phyloP scores from a whole-genome alignment of 768 basidiomycete species.

The Scleroderma bovista region DNA sequence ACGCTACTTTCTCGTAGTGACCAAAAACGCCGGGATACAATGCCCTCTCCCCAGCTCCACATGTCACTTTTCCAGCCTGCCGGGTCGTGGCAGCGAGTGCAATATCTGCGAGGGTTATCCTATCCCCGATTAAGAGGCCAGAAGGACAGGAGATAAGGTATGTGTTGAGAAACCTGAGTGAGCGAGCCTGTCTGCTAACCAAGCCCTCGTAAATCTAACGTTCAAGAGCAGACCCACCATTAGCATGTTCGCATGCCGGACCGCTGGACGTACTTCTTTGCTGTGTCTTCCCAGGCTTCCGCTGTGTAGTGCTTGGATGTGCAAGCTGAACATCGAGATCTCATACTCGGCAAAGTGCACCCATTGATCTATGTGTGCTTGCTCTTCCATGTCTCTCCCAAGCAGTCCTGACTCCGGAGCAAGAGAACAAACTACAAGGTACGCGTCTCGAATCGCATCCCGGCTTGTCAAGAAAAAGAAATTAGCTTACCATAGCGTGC shows the following conservation, averaged over 20 bases:
- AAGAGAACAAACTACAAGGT: slow-evolving; percentile 17
- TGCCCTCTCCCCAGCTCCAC: slow-evolving; percentile 22
- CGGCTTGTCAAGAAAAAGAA: neutral
- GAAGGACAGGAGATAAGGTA: slow-evolving; percentile 13
- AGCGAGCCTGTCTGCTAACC: slow-evolving; percentile 15
- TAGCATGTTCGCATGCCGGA: neutral
- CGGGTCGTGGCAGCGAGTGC: slow-evolving; percentile 15
- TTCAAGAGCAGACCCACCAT: neutral
- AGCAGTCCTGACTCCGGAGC: slow-evolving; percentile 22
- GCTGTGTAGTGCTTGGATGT: slow-evolving; percentile 11
- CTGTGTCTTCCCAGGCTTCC: slow-evolving; percentile 18
- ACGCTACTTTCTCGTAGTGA: slow-evolving; percentile 18
- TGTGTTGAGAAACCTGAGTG: slow-evolving; percentile 21
- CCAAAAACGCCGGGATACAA: slow-evolving; percentile 21
- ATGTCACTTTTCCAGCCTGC: slow-evolving; percentile 19
- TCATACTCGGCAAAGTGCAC: slow-evolving; percentile 25
- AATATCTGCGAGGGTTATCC: slow-evolving; percentile 24
- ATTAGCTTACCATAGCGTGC: slow-evolving; percentile 22
- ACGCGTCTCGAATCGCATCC: neutral
- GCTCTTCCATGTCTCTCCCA: slow-evolving; percentile 16
- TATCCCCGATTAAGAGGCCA: slow-evolving; percentile 19
- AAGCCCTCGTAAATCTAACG: slow-evolving; percentile 14
- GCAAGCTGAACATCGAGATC: slow-evolving; percentile 18
- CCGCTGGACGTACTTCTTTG: slow-evolving; percentile 12
- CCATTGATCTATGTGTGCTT: slow-evolving; percentile 28